Conservation (phyloP, 768 basidiomycete species). For the Pleurotus djamor region DNA sequence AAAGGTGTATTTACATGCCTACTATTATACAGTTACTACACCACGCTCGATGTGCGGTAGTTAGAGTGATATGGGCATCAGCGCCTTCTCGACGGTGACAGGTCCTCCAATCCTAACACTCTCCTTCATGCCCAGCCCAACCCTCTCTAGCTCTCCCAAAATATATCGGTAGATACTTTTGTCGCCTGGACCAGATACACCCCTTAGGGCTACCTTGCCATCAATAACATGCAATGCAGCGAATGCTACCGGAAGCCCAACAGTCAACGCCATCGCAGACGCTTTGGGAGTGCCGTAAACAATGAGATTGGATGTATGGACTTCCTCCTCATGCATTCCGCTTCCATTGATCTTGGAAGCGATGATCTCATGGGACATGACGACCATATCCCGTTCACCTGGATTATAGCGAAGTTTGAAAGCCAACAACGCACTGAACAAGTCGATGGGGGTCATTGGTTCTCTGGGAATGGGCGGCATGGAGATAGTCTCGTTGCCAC, state of each 20-base stretch:
- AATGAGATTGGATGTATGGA: constrained; percentile 67
- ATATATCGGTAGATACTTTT: constrained; percentile 60
- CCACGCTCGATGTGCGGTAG: neutral
- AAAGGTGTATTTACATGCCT: neutral
- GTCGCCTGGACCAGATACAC: constrained; percentile 70
- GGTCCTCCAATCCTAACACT: constrained; percentile 11
- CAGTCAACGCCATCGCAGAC: constrained; percentile 90
- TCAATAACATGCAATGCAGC: constrained; percentile 73
- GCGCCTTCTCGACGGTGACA: constrained; percentile 9
- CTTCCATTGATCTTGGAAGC: constrained; percentile 21
- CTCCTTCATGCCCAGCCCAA: constrained; percentile 50
- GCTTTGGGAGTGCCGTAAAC: constrained; percentile 52
- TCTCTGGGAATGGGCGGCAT: constrained; percentile 43
- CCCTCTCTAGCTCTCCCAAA: constrained; percentile 55
- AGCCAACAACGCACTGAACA: constrained; percentile 71
- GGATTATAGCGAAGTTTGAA: constrained; percentile 67
- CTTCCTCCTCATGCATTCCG: constrained; percentile 31
- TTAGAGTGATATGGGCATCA: neutral
- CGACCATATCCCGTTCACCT: constrained; percentile 81
- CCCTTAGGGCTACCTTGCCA: constrained; percentile 47
- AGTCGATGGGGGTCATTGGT: constrained; percentile 58
- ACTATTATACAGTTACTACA: neutral
- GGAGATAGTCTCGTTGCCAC: neutral
- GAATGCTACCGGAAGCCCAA: constrained; percentile 85
- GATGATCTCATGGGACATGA: constrained; percentile 83